Evolutionary conservation across 345 rosid species (phyloP), one percentile per base, ranked within the genome.

Genomic region (Rhizophora apiculata): DNA sequence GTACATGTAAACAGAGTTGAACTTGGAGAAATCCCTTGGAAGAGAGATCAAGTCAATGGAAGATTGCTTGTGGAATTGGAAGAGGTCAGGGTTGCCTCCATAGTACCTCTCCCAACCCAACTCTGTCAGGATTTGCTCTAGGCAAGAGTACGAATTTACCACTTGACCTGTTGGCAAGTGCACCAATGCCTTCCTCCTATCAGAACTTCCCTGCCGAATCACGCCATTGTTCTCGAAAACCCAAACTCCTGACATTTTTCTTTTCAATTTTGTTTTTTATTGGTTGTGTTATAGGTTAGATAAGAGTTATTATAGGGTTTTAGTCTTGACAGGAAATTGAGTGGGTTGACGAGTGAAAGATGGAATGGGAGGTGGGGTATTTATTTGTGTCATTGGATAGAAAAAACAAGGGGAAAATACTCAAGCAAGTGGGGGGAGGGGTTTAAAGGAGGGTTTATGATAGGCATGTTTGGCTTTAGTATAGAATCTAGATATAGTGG

Each of bases 71-170:
- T 94, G 97, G 81, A 87, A 94, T 52, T 94, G 97, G 69, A 86
- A 72, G 55, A 91, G 86, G 49, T 88, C 83, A 15, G 86, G 80
- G 60, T 80, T 85, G 19, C 85, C 85, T 3, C 77, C 77, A 39
- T 90, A 81, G 80, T 95, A 95, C 90, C 96, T 85, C 74, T 95
- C 97, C 99, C 99, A 95, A 1, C 99, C 97, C 43, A 91, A 86
- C 32, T 78, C 80, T 19, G 26, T 80, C 72, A 95, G 74, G 31
- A 91, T 91, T 19, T 65, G 83, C 80, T 89, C 97, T 8, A 95
- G 90, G 3, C 67, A 56, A 11, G 85, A 64, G 79, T 88, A 88
- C 1, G 97, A 91, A 9, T 86, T 68, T 18, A 95, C 83, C 66
- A 77, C 86, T 63, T 88, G 85, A 2, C 74, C 88, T 0, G 89